These are phyloP conservation scores for Lactifluus hygrophoroides DNA, from an alignment of 768 basidiomycete species.

Conservation along the genomic window DNA sequence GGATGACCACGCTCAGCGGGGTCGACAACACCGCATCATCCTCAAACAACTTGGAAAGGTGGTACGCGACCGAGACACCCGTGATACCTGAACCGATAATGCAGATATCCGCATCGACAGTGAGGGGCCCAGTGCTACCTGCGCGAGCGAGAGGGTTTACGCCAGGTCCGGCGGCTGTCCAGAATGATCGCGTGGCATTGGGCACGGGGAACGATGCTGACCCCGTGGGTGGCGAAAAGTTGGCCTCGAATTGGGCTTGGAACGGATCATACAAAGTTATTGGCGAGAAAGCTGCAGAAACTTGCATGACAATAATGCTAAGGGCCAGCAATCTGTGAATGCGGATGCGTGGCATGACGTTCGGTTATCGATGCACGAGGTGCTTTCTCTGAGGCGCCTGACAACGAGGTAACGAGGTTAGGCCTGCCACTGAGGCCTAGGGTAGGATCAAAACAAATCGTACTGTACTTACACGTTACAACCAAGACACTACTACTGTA, in stretches of 20 bases:
- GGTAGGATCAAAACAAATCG: no score
- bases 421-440: no score
- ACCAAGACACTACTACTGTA: no score
- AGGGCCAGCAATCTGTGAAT: background rate
- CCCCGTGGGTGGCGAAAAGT: background rate
- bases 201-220: slow-evolving; percentile 40
- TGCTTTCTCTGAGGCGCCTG: no score
- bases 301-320: background rate
- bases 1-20: slow-evolving; percentile 45
- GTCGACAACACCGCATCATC: slow-evolving; percentile 5
- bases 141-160: slow-evolving; percentile 59
- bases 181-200: slow-evolving; percentile 66
- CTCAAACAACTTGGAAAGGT: slow-evolving; percentile 38
- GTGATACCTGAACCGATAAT: slow-evolving; percentile 79
- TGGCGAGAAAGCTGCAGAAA: background rate
- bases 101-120: slow-evolving; percentile 56
- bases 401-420: no score
- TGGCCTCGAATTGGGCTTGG: background rate
- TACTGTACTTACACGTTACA: no score
- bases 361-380: no score
- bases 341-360: background rate
- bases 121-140: slow-evolving; percentile 57
- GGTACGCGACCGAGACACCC: slow-evolving; percentile 66
- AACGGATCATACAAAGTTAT: background rate
- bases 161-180: slow-evolving; percentile 47